A percentile compares a stretch with the other conserved stretches of the same genome.
Conservation (phyloP, 2,329 filamentous ascomycete species). For the Botrytis paeoniae region DNA sequence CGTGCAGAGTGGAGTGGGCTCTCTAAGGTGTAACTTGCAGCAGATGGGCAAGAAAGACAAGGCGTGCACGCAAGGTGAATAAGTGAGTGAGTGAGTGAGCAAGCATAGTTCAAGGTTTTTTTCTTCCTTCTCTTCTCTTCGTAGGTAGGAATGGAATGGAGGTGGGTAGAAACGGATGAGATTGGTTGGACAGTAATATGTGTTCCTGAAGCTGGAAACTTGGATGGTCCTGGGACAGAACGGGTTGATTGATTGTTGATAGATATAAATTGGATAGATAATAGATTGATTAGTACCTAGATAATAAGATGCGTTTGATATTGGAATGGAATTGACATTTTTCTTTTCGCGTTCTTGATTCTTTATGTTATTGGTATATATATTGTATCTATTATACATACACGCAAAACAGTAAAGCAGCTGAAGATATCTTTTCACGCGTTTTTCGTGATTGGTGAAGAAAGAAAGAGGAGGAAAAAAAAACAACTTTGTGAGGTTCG, state of each 20-base stretch:
- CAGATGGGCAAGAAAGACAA: neutral
- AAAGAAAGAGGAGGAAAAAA: neutral
- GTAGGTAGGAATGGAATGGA: neutral
- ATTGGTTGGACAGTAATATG: neutral
- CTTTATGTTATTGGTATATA: neutral
- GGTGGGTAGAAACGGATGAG: neutral
- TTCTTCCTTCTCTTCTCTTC: neutral
- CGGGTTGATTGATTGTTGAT: neutral
- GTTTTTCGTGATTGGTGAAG: neutral
- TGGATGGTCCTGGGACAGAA: neutral
- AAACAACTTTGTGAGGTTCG: neutral
- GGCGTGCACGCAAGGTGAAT: neutral
- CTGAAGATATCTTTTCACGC: neutral
- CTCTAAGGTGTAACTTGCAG: neutral
- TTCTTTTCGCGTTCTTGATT: neutral
- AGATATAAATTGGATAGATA: neutral
- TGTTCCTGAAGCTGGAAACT: constrained; percentile 8
- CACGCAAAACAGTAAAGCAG: neutral
- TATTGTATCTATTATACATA: neutral
- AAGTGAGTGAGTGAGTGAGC: neutral
- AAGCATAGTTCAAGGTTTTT: neutral
- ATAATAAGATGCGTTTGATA: constrained; percentile 6
- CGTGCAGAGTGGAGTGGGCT: neutral
- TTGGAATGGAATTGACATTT: neutral
- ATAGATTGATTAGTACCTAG: neutral